A percentile compares a stretch with the other conserved stretches of the same genome.
These are phyloP conservation scores for Ilyonectria destructans DNA, from an alignment of 2,329 filamentous ascomycete species.

Conservation along the genomic window DNA sequence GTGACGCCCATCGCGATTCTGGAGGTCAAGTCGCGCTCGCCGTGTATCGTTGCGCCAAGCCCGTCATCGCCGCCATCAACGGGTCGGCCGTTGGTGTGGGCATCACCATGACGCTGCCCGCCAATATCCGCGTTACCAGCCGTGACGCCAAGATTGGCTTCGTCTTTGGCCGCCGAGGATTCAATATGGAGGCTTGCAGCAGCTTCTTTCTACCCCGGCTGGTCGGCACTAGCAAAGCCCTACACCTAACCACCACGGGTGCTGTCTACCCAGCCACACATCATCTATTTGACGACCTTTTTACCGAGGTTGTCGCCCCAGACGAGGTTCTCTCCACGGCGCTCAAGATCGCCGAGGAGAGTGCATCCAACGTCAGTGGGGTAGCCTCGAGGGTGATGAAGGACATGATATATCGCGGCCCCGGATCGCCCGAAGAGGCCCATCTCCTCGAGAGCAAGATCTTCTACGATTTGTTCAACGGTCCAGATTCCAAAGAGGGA, in stretches of 20 bases:
- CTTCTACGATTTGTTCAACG: slow-evolving; percentile 74
- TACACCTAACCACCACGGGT: slow-evolving; percentile 79
- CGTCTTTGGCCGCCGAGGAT: slow-evolving; percentile 79
- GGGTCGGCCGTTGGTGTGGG: slow-evolving; percentile 74
- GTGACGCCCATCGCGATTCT: slow-evolving; percentile 62
- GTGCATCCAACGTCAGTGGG: slow-evolving; percentile 76
- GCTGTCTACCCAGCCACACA: slow-evolving; percentile 69
- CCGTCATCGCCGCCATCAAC: slow-evolving; percentile 73
- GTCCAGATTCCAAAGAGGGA: slow-evolving; percentile 76
- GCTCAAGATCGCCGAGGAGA: slow-evolving; percentile 76
- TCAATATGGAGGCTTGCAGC: slow-evolving; percentile 81
- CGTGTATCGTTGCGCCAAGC: slow-evolving; percentile 72
- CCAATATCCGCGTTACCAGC: slow-evolving; percentile 69
- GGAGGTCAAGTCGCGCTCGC: slow-evolving; percentile 70
- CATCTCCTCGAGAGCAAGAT: slow-evolving; percentile 79
- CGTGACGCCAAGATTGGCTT: slow-evolving; percentile 79
- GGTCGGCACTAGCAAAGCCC: slow-evolving; percentile 75
- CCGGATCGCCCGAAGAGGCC: slow-evolving; percentile 75
- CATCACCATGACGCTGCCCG: slow-evolving; percentile 74
- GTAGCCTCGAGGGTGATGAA: slow-evolving; percentile 78
- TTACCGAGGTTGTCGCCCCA: slow-evolving; percentile 75
- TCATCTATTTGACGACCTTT: slow-evolving; percentile 72
- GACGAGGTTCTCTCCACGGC: slow-evolving; percentile 76
- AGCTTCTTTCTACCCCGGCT: slow-evolving; percentile 82
- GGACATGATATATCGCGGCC: slow-evolving; percentile 78